phyloP scores from a whole-genome alignment of 2,329 filamentous ascomycete species.

The Orbilia brochopaga region DNA sequence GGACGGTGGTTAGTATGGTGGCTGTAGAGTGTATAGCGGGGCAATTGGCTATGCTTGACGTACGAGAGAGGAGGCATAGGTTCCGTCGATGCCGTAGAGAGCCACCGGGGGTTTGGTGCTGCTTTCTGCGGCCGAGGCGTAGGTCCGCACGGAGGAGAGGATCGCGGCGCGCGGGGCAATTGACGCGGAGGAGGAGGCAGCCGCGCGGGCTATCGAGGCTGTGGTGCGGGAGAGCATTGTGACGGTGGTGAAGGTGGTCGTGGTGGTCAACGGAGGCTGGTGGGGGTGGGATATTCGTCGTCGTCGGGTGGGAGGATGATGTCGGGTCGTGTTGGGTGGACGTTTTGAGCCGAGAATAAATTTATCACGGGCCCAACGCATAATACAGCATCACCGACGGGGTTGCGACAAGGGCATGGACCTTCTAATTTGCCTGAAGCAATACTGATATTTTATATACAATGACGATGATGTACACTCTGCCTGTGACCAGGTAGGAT shows the following conservation, averaged over 20 bases:
- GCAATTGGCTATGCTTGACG: constrained; percentile 57
- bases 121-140: constrained; percentile 63
- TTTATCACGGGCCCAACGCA: constrained; percentile 43
- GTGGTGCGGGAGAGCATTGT: constrained; percentile 48
- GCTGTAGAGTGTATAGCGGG: neutral
- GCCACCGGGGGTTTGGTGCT: constrained; percentile 83
- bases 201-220: constrained; percentile 50
- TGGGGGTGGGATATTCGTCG: constrained; percentile 15
- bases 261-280: constrained; percentile 1
- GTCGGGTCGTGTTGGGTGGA: constrained; percentile 35
- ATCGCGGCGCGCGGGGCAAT: constrained; percentile 67
- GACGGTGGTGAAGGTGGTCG: neutral
- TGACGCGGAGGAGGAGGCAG: constrained; percentile 66
- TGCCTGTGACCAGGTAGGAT: no score
- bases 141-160: constrained; percentile 76
- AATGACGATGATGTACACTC: no score
- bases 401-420: no score
- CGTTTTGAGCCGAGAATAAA: constrained; percentile 39
- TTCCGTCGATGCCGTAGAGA: constrained; percentile 95
- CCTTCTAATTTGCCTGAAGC: no score
- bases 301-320: constrained; percentile 20
- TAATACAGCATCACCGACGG: neutral
- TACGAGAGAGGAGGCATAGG: constrained; percentile 98
- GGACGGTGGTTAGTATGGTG: neutral
- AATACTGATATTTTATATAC: no score